Percentiles rank a stretch among this genome's conserved stretches.
Conservation (phyloP, 148 eudicot genomes). For the Nyssa sinensis region DNA sequence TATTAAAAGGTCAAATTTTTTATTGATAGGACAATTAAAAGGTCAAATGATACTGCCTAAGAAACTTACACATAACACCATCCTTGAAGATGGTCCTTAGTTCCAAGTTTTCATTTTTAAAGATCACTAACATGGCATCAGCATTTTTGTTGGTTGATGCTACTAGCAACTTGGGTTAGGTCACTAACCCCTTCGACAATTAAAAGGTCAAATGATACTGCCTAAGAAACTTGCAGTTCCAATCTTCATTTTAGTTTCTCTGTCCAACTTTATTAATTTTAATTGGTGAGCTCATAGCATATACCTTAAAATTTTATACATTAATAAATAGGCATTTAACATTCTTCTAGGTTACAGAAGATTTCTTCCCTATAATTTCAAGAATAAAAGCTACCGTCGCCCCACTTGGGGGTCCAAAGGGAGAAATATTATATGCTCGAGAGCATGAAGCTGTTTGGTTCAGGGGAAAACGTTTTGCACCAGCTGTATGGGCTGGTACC, state of each 20-base stretch:
- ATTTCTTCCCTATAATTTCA: conserved; percentile 79
- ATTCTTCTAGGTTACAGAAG: conserved; percentile 66
- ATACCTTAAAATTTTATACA: conserved; percentile 7
- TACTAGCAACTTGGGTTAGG: background rate
- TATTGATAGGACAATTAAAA: too few relatives aligned
- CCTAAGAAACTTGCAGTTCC: background rate
- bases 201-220: background rate
- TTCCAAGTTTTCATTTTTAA: too few relatives aligned
- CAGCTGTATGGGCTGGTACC: conserved; percentile 86
- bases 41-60: background rate
- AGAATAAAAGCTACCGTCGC: conserved; percentile 80
- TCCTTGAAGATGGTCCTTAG: background rate
- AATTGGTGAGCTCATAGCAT: background rate
- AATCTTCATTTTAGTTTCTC: background rate
- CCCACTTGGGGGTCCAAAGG: conserved; percentile 83
- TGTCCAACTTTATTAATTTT: background rate
- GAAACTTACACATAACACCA: background rate
- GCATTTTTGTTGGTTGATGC: background rate
- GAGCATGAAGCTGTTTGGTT: conserved; percentile 98
- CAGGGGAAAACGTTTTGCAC: conserved; percentile 83
- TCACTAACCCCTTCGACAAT: background rate
- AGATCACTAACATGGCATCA: background rate
- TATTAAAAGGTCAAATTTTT: background rate
- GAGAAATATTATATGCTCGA: conserved; percentile 87
- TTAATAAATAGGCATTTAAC: background rate